phyloP scores from a whole-genome alignment of 257 asterid genomes.

The Capsicum chinense region DNA sequence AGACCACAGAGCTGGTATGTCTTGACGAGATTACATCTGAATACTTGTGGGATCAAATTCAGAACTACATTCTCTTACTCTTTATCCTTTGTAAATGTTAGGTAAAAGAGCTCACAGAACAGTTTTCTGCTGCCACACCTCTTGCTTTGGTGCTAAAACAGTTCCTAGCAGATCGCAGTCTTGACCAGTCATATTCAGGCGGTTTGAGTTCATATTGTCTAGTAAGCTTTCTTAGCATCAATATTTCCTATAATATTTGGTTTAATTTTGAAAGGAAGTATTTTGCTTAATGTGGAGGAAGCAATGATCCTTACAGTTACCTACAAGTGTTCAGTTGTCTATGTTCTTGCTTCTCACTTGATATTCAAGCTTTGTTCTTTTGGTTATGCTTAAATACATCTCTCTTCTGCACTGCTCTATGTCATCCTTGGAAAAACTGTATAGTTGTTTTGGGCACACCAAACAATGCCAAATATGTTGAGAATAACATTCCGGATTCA shows the following conservation, averaged over 20 bases:
- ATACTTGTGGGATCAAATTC: constrained; percentile 28
- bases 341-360: neutral
- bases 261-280: neutral
- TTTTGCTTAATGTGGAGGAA: neutral
- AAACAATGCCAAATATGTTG: constrained; percentile 4
- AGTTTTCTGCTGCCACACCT: constrained; percentile 91
- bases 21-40: constrained; percentile 30
- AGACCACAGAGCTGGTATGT: constrained; percentile 93
- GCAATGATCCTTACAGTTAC: constrained; percentile 15
- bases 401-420: neutral
- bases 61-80: constrained; percentile 1
- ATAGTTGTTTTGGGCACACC: constrained; percentile 1
- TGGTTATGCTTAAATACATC: constrained; percentile 17
- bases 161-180: constrained; percentile 96
- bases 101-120: constrained; percentile 95
- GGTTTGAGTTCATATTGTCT: constrained; percentile 96
- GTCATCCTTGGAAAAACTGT: neutral
- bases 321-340: neutral
- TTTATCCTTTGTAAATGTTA: constrained; percentile 34
- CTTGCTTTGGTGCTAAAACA: constrained; percentile 92
- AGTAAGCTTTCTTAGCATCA: constrained; percentile 55
- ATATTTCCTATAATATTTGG: neutral
- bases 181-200: constrained; percentile 98
- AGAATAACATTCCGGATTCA: neutral
- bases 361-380: constrained; percentile 8